These are phyloP conservation scores for Melocanna baccifera DNA, from an alignment of 176 grass and related monocot species.

Conservation along the genomic window DNA sequence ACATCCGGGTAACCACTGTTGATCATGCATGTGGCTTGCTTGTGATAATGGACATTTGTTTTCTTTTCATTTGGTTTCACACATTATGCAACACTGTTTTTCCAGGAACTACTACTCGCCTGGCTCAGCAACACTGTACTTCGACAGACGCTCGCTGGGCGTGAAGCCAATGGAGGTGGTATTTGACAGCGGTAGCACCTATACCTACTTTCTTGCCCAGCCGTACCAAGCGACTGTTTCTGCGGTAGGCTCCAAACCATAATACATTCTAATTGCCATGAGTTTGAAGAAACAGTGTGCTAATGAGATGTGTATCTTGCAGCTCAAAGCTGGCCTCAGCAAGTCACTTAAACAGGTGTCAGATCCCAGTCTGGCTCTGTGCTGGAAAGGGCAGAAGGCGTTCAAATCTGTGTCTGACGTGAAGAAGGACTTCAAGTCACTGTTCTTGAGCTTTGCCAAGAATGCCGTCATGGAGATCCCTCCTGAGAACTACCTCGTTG, in stretches of 20 bases:
- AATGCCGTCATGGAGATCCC: slow-evolving; percentile 67
- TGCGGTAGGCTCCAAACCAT: slow-evolving; percentile 46
- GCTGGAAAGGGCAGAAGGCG: slow-evolving; percentile 82
- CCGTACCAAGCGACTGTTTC: slow-evolving; percentile 79
- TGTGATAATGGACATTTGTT: neutral
- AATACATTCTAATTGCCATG: neutral
- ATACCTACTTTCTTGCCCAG: slow-evolving; percentile 68
- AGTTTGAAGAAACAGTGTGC: slow-evolving; percentile 9
- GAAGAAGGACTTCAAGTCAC: slow-evolving; percentile 82
- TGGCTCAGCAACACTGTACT: slow-evolving; percentile 60
- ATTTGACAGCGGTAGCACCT: slow-evolving; percentile 91
- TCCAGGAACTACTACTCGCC: slow-evolving; percentile 92
- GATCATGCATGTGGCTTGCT: neutral
- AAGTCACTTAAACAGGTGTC: slow-evolving; percentile 55
- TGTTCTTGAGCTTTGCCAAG: slow-evolving; percentile 64
- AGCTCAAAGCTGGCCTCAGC: slow-evolving; percentile 65
- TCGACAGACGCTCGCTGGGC: slow-evolving; percentile 48
- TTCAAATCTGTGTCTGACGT: slow-evolving; percentile 84
- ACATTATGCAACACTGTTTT: neutral
- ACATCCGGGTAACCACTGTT: slow-evolving; percentile 39
- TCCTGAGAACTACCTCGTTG: slow-evolving; percentile 87
- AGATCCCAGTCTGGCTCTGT: slow-evolving; percentile 62
- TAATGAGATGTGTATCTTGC: slow-evolving; percentile 27
- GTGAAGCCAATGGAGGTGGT: slow-evolving; percentile 75
- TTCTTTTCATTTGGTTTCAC: neutral